A percentile compares a stretch with the other conserved stretches of the same genome.
phyloP scores from a whole-genome alignment of 805 yeast species.

The Kluyveromyces wickerhamii region DNA sequence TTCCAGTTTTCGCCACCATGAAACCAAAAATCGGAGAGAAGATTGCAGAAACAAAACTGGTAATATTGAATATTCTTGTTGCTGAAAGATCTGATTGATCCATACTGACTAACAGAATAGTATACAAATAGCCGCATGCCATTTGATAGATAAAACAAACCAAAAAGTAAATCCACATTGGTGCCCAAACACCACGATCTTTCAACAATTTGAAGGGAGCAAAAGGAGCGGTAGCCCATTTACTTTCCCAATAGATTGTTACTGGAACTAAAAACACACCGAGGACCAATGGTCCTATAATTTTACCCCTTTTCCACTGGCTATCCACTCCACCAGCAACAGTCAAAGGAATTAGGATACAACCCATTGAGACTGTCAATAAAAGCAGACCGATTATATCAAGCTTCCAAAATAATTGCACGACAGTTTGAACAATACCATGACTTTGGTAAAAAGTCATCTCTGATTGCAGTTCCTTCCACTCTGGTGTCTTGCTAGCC shows the following conservation, averaged over 20 bases:
- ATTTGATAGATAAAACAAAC: conserved; percentile 48
- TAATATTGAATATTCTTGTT: conserved; percentile 51
- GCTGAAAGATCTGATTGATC: conserved; percentile 43
- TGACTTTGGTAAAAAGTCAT: conserved; percentile 10
- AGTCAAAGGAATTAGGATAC: conserved; percentile 54
- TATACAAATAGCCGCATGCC: conserved; percentile 52
- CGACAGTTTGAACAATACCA: conserved; percentile 13
- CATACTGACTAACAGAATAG: conserved; percentile 48
- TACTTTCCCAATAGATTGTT: conserved; percentile 46
- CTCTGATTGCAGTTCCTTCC: conserved; percentile 29
- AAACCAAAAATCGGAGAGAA: conserved; percentile 53
- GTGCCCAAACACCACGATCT: conserved; percentile 56
- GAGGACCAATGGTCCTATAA: conserved; percentile 52
- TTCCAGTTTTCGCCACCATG: conserved; percentile 39
- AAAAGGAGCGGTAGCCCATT: conserved; percentile 43
- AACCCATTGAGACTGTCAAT: conserved; percentile 43
- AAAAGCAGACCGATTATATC: conserved; percentile 50
- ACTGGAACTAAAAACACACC: conserved; percentile 43
- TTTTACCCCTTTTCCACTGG: conserved; percentile 44
- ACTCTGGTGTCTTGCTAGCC: conserved; percentile 36
- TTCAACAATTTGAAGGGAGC: conserved; percentile 42
- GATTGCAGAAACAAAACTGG: conserved; percentile 57
- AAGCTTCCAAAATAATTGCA: conserved; percentile 42
- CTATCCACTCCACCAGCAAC: conserved; percentile 47
- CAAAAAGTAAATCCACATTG: conserved; percentile 42